A percentile compares a stretch with the other conserved stretches of the same genome.
Evolutionary conservation across 768 basidiomycete species (phyloP).

Genomic region (Austroboletus festivus): DNA sequence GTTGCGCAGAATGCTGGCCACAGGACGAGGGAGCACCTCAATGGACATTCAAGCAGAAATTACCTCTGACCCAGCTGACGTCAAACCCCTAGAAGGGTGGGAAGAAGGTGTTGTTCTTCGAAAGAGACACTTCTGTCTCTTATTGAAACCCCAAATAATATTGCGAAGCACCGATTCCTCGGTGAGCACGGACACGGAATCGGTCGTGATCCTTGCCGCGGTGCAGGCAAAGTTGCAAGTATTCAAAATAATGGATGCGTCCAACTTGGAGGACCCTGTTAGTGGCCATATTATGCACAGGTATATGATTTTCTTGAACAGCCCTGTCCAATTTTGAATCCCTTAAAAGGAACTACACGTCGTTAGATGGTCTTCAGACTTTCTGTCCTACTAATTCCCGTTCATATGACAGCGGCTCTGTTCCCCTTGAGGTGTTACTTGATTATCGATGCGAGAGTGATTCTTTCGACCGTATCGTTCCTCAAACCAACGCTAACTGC

Average conservation of each 20-base stretch:
- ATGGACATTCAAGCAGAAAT: conserved; percentile 36
- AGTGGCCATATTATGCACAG: conserved; percentile 84
- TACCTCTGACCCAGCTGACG: conserved; percentile 32
- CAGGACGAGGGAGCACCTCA: conserved; percentile 47
- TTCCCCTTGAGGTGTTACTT: conserved; percentile 89
- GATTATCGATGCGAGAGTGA: conserved; percentile 79
- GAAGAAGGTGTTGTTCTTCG: conserved; percentile 63
- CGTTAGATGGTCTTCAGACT: conserved; percentile 78
- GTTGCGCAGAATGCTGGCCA: conserved; percentile 60
- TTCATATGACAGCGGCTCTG: conserved; percentile 47
- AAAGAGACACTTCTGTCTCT: conserved; percentile 77
- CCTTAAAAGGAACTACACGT: conserved; percentile 70
- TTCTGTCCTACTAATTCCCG: conserved; percentile 65
- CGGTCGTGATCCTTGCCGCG: conserved; percentile 72
- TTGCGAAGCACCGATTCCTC: conserved; percentile 55
- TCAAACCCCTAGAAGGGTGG: conserved; percentile 71
- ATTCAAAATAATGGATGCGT: conserved; percentile 77
- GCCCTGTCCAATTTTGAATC: conserved; percentile 4
- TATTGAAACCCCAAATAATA: conserved; percentile 89
- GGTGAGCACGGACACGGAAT: conserved; percentile 36
- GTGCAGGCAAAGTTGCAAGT: conserved; percentile 76
- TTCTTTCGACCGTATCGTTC: conserved; percentile 86
- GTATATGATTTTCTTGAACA: conserved; percentile 36
- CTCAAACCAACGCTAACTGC: conserved; percentile 80
- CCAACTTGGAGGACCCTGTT: conserved; percentile 76